phyloP scores from a whole-genome alignment of 116 monocot genomes.

The Zostera marina region DNA sequence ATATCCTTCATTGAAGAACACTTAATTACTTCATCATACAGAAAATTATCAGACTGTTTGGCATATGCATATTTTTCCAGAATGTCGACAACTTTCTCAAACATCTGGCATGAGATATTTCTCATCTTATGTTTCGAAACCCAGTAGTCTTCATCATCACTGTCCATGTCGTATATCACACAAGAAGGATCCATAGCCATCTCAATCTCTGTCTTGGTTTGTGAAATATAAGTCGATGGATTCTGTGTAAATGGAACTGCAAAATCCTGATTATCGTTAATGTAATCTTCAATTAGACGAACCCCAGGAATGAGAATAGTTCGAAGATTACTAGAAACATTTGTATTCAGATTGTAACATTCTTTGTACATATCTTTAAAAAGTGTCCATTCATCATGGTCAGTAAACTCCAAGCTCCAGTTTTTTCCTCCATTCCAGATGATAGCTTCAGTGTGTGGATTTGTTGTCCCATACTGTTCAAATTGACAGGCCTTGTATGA shows the following conservation, averaged over 20 bases:
- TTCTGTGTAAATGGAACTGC: conserved; percentile 31
- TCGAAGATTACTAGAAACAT: conserved; percentile 40
- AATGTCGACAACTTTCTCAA: conserved; percentile 70
- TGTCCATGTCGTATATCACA: conserved; percentile 91
- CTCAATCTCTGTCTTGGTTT: conserved; percentile 72
- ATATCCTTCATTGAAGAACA: conserved; percentile 19
- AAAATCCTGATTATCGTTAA: conserved; percentile 13
- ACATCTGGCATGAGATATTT: conserved; percentile 39
- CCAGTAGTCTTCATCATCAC: conserved; percentile 85
- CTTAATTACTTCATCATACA: conserved; percentile 38
- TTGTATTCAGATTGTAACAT: conserved; percentile 55
- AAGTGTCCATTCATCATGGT: conserved; percentile 61
- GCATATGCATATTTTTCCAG: conserved; percentile 79
- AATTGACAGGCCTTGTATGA: conserved; percentile 45
- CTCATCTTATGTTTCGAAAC: conserved; percentile 17
- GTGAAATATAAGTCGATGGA: conserved; percentile 40
- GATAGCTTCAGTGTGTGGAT: conserved; percentile 90
- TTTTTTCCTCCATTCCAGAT: conserved; percentile 97
- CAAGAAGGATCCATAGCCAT: conserved; percentile 55
- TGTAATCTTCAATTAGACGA: conserved; percentile 41
- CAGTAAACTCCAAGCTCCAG: conserved; percentile 79
- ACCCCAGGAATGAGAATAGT: conserved; percentile 88
- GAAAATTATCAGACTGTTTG: conserved; percentile 42
- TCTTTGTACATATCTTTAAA: conserved; percentile 87
- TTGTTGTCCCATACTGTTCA: conserved; percentile 74